Percentiles rank a stretch among this genome's conserved stretches.
Conservation (phyloP, 129 eudicot genomes). For the Ambrosia trifida region DNA sequence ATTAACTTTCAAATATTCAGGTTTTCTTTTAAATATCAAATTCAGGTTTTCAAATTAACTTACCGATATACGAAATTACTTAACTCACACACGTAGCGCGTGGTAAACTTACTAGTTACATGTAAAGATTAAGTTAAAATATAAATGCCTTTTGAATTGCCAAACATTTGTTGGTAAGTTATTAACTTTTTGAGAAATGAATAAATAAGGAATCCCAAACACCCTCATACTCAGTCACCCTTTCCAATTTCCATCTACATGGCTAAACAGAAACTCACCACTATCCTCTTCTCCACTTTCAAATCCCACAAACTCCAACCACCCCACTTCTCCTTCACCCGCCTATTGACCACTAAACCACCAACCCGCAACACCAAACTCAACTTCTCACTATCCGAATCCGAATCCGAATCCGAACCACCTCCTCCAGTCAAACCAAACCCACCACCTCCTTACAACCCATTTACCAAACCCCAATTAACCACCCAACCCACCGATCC, state of each 20-base stretch:
- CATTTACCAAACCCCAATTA: constrained; percentile 58
- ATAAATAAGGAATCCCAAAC: too few relatives aligned
- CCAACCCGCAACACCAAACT: constrained; percentile 51
- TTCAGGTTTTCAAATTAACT: too few relatives aligned
- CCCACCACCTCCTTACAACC: constrained; percentile 82
- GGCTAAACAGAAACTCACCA: constrained; percentile 15
- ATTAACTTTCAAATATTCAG: too few relatives aligned
- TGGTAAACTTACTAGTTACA: too few relatives aligned
- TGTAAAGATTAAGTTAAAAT: too few relatives aligned
- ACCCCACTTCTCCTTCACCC: constrained; percentile 19
- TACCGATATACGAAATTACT: too few relatives aligned
- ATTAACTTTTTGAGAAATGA: too few relatives aligned
- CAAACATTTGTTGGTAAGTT: too few relatives aligned
- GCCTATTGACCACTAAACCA: constrained; percentile 21
- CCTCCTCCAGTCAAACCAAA: constrained; percentile 26
- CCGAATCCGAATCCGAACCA: constrained; percentile 21
- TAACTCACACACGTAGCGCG: too few relatives aligned
- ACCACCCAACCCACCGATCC: constrained; percentile 70
- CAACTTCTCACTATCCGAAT: constrained; percentile 62
- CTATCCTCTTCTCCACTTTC: constrained; percentile 30
- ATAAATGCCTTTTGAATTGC: too few relatives aligned
- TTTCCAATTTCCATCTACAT: neutral
- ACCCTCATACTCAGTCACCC: too few relatives aligned
- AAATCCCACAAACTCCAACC: constrained; percentile 20
- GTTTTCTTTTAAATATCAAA: too few relatives aligned